Conservation (phyloP, 176 grass and related monocot species). For the Neostapfia colusana region DNA sequence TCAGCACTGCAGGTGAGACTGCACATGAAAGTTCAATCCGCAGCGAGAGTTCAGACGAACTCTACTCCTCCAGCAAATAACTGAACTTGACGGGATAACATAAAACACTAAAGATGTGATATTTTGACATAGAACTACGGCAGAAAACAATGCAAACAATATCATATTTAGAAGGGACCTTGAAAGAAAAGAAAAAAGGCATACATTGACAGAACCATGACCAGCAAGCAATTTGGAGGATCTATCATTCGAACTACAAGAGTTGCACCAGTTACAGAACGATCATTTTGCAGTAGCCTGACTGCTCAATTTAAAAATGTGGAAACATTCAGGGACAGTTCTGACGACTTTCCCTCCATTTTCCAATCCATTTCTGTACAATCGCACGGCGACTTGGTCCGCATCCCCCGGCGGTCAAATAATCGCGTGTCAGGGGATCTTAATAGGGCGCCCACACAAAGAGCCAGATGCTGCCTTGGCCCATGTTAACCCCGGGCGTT, state of each 20-base stretch:
- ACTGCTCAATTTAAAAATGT: background rate
- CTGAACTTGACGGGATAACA: background rate
- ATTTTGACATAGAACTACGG: too few species aligned
- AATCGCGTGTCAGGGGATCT: background rate
- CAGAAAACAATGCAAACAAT: too few species aligned
- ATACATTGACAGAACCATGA: too few species aligned
- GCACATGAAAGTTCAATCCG: background rate
- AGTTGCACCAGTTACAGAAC: background rate
- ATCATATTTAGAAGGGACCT: too few species aligned
- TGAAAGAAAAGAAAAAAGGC: too few species aligned
- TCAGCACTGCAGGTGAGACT: slow-evolving; percentile 2
- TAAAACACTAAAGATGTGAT: too few species aligned
- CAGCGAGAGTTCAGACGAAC: background rate
- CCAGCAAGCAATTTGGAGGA: too few species aligned
- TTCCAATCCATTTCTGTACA: background rate
- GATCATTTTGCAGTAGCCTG: background rate
- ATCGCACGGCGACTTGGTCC: background rate
- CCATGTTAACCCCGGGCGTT: background rate
- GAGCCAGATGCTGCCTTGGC: too few species aligned
- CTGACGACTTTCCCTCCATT: too few species aligned
- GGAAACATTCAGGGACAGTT: background rate
- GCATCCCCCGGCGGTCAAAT: too few species aligned
- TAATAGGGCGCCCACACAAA: too few species aligned
- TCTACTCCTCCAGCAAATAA: background rate
- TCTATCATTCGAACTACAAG: background rate